Evolutionary conservation across 2,329 filamentous ascomycete genomes (phyloP).

Genomic region (Monilinia fructigena): DNA sequence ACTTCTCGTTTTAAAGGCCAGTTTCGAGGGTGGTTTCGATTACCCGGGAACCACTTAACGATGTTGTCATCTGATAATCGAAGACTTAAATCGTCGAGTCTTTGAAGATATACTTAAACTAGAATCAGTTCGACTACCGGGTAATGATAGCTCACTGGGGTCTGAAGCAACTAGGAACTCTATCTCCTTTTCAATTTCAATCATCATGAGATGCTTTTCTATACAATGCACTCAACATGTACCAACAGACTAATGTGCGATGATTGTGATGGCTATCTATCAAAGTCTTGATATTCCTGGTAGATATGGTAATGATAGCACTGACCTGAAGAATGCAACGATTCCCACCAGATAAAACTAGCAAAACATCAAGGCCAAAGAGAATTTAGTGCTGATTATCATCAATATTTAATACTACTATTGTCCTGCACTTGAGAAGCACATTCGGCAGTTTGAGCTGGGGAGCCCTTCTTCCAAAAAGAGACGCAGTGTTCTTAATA

Average conservation of each 20-base stretch:
- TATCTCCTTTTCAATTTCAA: background rate
- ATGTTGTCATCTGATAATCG: background rate
- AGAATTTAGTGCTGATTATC: background rate
- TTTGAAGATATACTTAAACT: background rate
- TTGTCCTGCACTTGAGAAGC: background rate
- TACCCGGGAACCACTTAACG: conserved; percentile 13
- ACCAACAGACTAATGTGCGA: conserved; percentile 2
- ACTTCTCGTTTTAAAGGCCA: conserved; percentile 11
- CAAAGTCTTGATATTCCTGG: background rate
- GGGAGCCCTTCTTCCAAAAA: background rate
- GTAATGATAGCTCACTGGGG: background rate
- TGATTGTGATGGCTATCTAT: background rate
- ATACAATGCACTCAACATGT: background rate
- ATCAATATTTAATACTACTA: background rate
- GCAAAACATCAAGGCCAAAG: background rate
- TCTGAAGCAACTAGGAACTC: background rate
- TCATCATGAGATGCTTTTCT: background rate
- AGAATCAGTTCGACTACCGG: background rate
- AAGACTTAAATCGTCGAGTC: conserved; percentile 7
- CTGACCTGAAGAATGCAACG: background rate
- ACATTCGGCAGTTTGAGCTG: background rate
- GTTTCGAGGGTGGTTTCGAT: conserved; percentile 15
- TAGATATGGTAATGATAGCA: conserved; percentile 2
- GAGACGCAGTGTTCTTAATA: background rate
- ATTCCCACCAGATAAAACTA: background rate